phyloP scores from a whole-genome alignment of 2,329 filamentous ascomycete genomes.

The Kalmusia sp. region DNA sequence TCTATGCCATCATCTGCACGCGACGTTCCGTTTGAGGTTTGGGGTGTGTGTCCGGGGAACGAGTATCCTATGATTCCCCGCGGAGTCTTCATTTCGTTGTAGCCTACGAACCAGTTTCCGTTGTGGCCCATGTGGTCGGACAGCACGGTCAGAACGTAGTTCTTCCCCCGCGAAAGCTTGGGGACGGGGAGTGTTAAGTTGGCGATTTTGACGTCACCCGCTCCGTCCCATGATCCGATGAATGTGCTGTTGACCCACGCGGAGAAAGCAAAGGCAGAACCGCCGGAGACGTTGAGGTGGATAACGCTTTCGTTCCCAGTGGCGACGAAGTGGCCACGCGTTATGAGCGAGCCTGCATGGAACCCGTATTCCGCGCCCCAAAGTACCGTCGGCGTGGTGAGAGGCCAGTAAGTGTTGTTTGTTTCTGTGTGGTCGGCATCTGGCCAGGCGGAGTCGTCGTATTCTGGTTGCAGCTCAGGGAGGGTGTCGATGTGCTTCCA shows the following conservation, averaged over 20 bases:
- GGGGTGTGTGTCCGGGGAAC: constrained; percentile 54
- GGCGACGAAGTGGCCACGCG: constrained; percentile 71
- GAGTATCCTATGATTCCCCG: constrained; percentile 67
- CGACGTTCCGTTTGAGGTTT: constrained; percentile 20
- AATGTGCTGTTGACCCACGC: constrained; percentile 70
- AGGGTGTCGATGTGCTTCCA: constrained; percentile 75
- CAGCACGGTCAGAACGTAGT: constrained; percentile 70
- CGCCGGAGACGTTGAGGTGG: constrained; percentile 65
- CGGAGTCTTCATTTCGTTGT: constrained; percentile 62
- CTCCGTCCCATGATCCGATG: constrained; percentile 68
- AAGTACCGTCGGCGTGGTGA: constrained; percentile 55
- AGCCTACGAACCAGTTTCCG: constrained; percentile 63
- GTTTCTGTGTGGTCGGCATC: constrained; percentile 63
- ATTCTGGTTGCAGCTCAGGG: constrained; percentile 68
- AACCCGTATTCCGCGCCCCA: constrained; percentile 76
- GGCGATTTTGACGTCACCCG: constrained; percentile 53
- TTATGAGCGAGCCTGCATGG: constrained; percentile 70
- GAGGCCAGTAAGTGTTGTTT: constrained; percentile 56
- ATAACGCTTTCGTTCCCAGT: constrained; percentile 65
- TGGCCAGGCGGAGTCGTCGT: constrained; percentile 73
- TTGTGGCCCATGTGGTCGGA: constrained; percentile 76
- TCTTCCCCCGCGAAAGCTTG: constrained; percentile 55
- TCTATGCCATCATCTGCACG: constrained; percentile 47
- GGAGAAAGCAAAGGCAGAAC: constrained; percentile 68
- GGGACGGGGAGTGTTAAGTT: constrained; percentile 65